Evolutionary conservation across 345 rosid genomes (phyloP).

Genomic region (Angophora floribunda): DNA sequence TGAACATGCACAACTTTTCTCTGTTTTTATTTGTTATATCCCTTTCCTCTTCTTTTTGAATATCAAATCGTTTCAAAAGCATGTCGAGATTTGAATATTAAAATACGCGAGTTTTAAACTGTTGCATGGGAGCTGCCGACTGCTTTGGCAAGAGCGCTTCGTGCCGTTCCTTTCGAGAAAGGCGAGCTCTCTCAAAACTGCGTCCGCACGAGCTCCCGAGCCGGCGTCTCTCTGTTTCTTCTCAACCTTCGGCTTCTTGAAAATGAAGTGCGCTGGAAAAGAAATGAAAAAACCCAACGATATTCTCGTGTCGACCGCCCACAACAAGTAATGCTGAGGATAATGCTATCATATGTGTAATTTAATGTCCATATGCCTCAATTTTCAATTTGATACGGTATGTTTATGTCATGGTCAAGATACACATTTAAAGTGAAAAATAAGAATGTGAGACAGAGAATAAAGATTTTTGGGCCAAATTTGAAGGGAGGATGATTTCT

Average conservation of each 20-base stretch:
- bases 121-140: background rate
- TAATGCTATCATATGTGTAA: background rate
- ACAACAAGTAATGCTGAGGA: background rate
- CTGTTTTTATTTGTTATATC: background rate
- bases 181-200: background rate
- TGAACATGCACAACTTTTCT: background rate
- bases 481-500: no score
- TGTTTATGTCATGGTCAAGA: no score
- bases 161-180: background rate
- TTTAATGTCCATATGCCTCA: background rate
- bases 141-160: background rate
- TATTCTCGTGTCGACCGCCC: background rate
- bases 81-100: background rate
- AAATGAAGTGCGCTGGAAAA: background rate
- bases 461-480: no score
- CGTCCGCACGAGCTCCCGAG: background rate
- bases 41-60: background rate
- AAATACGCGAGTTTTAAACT: background rate
- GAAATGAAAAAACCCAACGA: background rate
- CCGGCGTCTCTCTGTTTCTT: background rate
- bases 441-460: no score
- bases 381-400: no score
- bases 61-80: background rate
- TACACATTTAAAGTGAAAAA: no score
- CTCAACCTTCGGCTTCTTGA: background rate